These are phyloP conservation scores for Colletotrichum sp. DNA, from an alignment of 2,329 filamentous ascomycete species.

Conservation along the genomic window DNA sequence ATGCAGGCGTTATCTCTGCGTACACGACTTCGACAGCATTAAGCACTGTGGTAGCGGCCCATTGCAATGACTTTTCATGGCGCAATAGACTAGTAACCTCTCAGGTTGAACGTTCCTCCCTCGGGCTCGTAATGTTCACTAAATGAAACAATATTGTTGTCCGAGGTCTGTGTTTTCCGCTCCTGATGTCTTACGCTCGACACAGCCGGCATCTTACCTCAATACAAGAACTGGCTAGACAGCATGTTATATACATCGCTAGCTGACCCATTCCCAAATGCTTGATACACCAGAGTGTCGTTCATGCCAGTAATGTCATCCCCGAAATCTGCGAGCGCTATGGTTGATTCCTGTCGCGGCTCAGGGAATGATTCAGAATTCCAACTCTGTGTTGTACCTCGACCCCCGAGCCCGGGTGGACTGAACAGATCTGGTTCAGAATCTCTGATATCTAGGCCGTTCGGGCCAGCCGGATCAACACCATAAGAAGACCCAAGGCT, in stretches of 20 bases:
- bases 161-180: no score
- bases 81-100: no score
- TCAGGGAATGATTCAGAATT: not conserved
- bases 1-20: no score
- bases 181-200: no score
- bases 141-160: no score
- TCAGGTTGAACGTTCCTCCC: no score
- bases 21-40: no score
- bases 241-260: constrained; percentile 28
- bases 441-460: accelerated
- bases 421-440: accelerated
- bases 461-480: accelerated
- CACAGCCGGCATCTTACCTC: not conserved
- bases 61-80: no score
- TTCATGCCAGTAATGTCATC: constrained; percentile 27
- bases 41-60: no score
- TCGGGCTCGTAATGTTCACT: no score
- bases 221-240: not conserved
- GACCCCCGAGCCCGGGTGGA: not conserved
- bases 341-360: no score
- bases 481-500: accelerated
- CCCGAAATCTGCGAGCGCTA: constrained; percentile 17
- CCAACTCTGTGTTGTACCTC: not conserved
- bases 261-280: constrained; percentile 29
- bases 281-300: constrained; percentile 31